Evolutionary conservation across 2,329 filamentous ascomycete genomes (phyloP).

Genomic region (Sporothrix dimorphospora): DNA sequence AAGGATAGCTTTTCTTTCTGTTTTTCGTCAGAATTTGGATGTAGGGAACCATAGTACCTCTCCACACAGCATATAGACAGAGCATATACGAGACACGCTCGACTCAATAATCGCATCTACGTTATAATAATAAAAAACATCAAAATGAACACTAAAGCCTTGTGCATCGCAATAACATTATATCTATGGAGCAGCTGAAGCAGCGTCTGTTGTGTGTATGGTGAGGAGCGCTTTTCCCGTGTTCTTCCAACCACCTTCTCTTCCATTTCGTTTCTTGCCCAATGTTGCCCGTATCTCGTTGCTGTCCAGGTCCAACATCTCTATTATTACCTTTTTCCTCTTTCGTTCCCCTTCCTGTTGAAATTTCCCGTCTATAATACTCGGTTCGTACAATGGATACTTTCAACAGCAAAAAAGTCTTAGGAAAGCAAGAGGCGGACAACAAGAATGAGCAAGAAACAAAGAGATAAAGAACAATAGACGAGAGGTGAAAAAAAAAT

Average conservation of each 20-base stretch:
- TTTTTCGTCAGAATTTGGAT: not conserved
- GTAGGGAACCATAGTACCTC: not conserved
- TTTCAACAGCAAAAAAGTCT: not conserved
- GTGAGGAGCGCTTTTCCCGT: too few relatives aligned
- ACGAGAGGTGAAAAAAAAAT: too few relatives aligned
- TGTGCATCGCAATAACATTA: not conserved
- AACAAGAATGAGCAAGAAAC: not conserved
- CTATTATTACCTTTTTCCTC: not conserved
- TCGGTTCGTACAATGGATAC: not conserved
- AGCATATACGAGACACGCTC: not conserved
- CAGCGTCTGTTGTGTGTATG: not conserved
- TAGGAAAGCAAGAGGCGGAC: not conserved
- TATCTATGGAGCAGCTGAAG: not conserved
- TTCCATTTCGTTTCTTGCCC: not conserved
- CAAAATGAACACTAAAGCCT: not conserved
- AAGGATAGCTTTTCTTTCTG: not conserved
- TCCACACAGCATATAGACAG: slow-evolving; percentile 9
- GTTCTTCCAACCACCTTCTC: not conserved
- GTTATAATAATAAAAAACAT: not conserved
- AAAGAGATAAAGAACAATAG: not conserved
- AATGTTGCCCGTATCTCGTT: not conserved
- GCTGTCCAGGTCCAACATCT: not conserved
- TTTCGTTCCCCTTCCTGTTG: not conserved
- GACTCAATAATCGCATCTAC: not conserved
- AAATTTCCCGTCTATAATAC: not conserved